Conservation (phyloP, 257 asterid species). For the Hygrophila difformis region DNA sequence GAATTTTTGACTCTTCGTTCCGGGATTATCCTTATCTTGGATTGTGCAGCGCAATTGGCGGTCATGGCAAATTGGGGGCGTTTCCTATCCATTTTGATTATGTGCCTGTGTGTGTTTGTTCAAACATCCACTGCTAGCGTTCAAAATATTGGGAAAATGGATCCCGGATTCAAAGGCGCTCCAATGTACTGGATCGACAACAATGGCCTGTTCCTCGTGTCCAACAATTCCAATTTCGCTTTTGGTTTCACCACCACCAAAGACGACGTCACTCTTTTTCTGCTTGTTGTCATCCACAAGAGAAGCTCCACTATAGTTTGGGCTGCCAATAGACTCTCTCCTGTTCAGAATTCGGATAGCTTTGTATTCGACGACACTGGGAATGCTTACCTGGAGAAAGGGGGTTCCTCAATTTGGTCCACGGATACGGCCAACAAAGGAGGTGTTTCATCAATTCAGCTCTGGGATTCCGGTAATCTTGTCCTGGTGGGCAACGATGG, state of each 20-base stretch:
- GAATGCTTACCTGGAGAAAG: constrained; percentile 51
- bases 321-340: constrained; percentile 75
- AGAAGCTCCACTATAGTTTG: constrained; percentile 64
- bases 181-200: constrained; percentile 74
- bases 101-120: constrained; percentile 22
- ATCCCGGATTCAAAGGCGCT: constrained; percentile 62
- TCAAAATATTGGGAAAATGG: constrained; percentile 46
- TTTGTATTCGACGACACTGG: constrained; percentile 56
- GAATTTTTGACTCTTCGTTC: too few relatives aligned
- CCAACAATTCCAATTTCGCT: constrained; percentile 61
- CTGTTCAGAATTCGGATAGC: constrained; percentile 43
- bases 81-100: constrained; percentile 12
- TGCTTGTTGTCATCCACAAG: constrained; percentile 58
- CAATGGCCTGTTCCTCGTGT: constrained; percentile 57
- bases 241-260: constrained; percentile 50
- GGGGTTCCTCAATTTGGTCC: constrained; percentile 58
- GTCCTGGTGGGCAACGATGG: constrained; percentile 49
- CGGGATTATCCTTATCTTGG: too few relatives aligned
- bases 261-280: constrained; percentile 53
- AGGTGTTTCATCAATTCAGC: constrained; percentile 59
- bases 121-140: constrained; percentile 44
- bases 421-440: constrained; percentile 47
- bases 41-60: too few relatives aligned
- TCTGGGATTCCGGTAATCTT: constrained; percentile 71
- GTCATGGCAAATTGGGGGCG: constrained; percentile 50